These are phyloP conservation scores for Zygotorulaspora mrakii DNA, from an alignment of 1,139 yeast genomes.

Conservation along the genomic window DNA sequence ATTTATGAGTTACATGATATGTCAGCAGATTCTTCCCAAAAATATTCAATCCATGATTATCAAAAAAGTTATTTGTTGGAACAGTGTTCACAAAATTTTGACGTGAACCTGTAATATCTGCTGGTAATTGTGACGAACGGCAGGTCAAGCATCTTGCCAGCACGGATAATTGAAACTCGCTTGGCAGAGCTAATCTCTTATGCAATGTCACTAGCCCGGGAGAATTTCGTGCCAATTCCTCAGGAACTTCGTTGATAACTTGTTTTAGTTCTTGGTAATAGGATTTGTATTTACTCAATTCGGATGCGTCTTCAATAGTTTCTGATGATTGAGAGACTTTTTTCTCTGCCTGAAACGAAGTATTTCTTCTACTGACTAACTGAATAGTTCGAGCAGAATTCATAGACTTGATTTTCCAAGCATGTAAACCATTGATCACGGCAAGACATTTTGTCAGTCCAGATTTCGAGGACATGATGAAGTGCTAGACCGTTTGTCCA, in stretches of 20 bases:
- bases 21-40: constrained; percentile 77
- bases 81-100: constrained; percentile 28
- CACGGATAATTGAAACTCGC: constrained; percentile 55
- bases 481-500: background rate
- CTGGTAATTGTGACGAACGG: constrained; percentile 38
- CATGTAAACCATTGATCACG: constrained; percentile 5
- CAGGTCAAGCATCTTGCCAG: constrained; percentile 78
- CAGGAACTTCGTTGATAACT: constrained; percentile 36
- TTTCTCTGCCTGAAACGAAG: constrained; percentile 5
- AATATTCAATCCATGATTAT: constrained; percentile 74
- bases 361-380: constrained; percentile 3
- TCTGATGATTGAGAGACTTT: constrained; percentile 6
- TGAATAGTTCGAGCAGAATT: constrained; percentile 1
- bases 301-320: constrained; percentile 10
- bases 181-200: constrained; percentile 63
- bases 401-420: constrained; percentile 2
- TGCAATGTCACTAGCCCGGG: constrained; percentile 79
- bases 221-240: constrained; percentile 50
- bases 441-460: constrained; percentile 9
- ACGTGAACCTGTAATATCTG: constrained; percentile 15
- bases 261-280: constrained; percentile 26
- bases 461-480: constrained; percentile 12
- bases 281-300: constrained; percentile 24
- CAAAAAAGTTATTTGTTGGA: constrained; percentile 49
- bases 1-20: constrained; percentile 70